phyloP scores from a whole-genome alignment of 1,284 basidiomycete genomes.

The Moniliophthora roreri region DNA sequence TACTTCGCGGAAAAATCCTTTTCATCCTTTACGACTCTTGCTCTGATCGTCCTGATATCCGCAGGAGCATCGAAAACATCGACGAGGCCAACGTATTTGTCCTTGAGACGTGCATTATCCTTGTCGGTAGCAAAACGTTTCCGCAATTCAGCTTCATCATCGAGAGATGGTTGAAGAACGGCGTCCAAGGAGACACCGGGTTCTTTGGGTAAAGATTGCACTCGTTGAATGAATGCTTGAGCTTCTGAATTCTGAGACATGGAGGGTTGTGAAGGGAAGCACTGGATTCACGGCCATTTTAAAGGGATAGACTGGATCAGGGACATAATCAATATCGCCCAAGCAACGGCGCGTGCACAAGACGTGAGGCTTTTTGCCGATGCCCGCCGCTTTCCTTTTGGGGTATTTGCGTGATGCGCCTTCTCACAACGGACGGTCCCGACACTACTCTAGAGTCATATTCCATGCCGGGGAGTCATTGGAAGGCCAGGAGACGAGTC shows the following conservation, averaged over 20 bases:
- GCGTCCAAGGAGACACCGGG: constrained; percentile 40
- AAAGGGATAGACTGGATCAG: no score
- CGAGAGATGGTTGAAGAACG: constrained; percentile 48
- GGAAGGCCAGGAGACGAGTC: no score
- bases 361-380: no score
- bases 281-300: no score
- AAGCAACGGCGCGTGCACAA: no score
- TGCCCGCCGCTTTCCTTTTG: no score
- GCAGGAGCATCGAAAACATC: constrained; percentile 51
- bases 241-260: constrained; percentile 34
- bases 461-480: no score
- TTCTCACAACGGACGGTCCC: no score
- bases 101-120: constrained; percentile 37
- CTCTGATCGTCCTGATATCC: constrained; percentile 44
- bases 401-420: no score
- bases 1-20: constrained; percentile 39
- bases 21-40: constrained; percentile 39
- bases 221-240: constrained; percentile 39
- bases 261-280: not conserved
- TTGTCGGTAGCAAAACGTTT: constrained; percentile 55
- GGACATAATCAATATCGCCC: no score
- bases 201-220: constrained; percentile 35
- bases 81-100: constrained; percentile 55
- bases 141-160: constrained; percentile 52
- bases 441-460: no score